Evolutionary conservation across 352 stramenopile genomes (phyloP).

Genomic region (Vaucheria bursata): DNA sequence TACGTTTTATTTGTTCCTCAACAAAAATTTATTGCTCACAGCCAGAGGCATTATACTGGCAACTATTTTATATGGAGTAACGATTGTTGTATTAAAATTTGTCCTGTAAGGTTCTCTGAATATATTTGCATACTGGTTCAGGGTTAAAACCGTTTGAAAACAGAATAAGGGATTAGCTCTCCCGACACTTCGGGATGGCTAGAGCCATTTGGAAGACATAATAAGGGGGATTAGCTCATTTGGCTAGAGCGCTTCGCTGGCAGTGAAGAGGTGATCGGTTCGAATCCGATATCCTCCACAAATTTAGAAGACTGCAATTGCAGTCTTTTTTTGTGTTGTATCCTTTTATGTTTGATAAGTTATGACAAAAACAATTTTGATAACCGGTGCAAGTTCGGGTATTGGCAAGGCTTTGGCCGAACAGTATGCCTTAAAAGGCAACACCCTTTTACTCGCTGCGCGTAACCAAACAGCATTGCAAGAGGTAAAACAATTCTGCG

Average conservation of each 20-base stretch:
- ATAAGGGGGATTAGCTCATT: conserved; percentile 7
- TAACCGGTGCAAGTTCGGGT: conserved; percentile 4
- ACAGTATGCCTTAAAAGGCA: conserved; percentile 7
- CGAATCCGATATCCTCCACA: conserved; percentile 5
- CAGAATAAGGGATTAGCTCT: conserved; percentile 7
- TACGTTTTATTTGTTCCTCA: conserved; percentile 8
- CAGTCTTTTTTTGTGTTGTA: conserved; percentile 8
- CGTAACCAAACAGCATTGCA: conserved; percentile 6
- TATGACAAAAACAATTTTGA: conserved; percentile 9
- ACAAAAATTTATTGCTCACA: conserved; percentile 9
- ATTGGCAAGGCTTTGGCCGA: conserved; percentile 4
- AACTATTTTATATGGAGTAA: conserved; percentile 9
- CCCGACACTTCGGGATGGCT: conserved; percentile 3
- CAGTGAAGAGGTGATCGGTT: conserved; percentile 5
- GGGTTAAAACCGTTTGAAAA: conserved; percentile 8
- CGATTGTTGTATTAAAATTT: conserved; percentile 9
- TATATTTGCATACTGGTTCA: conserved; percentile 8
- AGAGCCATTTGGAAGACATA: conserved; percentile 7
- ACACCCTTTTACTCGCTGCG: conserved; percentile 4
- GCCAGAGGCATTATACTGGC: conserved; percentile 4
- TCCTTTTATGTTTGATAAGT: conserved; percentile 9
- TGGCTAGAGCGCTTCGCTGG: conserved; percentile 3
- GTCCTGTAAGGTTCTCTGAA: conserved; percentile 6
- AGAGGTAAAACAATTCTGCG: conserved; percentile 7
- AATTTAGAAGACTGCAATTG: conserved; percentile 8